Base-by-base conservation (phyloP, 2,329 filamentous ascomycete species). In the Bipolaris victoriae region DNA sequence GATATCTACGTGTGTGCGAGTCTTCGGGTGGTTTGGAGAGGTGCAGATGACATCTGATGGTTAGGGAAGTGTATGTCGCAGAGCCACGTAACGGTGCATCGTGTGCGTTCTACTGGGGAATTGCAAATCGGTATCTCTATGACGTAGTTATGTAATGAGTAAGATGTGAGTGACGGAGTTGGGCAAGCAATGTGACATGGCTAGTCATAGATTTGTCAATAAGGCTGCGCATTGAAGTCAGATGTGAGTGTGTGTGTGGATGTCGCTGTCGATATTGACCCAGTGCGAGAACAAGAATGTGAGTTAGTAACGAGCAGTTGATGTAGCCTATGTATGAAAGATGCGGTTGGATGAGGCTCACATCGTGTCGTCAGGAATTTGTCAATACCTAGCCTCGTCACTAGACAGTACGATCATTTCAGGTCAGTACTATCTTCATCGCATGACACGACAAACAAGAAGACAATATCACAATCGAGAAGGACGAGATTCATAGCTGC, bases 401-500 rank as follows among this genome's bases (percentile, higher is more conserved):
- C 45, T 20, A 22, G 31, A 20, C 39, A 15, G 26, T 20, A 13
- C 1, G 7, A 29, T 7, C 22, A 40, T 18, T 20, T 29, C 7
- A 26, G 10, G n/a, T 41, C 20, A 49, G n/a, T 39, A n/a, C 24
- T 15, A 37, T 37, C 4, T 37, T 35, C 45, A 35, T 33, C 13
- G 36, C 15, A 22, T 22, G 22, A 10, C 40, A 43, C 16, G 13
- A 10, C 35, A 18, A 39, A 35, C 35, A 48, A 18, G n/a, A 20
- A 18, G 5, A 39, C 16, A 33, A 29, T 53, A 52, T 55, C 56
- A 58, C 56, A 18, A 13, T n/a, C 7, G 16, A 29, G 31, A 48
- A 37, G 10, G 15, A 13, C 45, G 33, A 45, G 5, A 36, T 33
- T n/a, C 20, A 51, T 39, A 53, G 33, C 52, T 33, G 56, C 48